Conservation (phyloP, 2,329 filamentous ascomycete species). For the Saccharata proteae region DNA sequence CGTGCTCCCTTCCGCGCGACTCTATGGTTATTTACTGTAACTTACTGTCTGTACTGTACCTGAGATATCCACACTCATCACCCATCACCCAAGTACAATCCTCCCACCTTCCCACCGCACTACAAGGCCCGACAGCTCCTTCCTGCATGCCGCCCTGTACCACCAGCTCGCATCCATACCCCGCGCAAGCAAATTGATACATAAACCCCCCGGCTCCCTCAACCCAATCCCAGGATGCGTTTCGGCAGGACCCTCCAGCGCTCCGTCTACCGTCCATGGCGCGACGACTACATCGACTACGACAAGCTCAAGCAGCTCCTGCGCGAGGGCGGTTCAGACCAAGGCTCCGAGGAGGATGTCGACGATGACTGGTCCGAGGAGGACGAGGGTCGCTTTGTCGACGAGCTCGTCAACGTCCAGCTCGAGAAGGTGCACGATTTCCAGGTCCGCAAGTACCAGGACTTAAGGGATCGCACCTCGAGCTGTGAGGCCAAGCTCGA, state of each 20-base stretch:
- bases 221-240: conserved; percentile 54
- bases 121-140: too few relatives aligned
- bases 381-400: conserved; percentile 86
- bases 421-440: conserved; percentile 90
- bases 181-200: too few relatives aligned
- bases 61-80: too few relatives aligned
- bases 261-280: conserved; percentile 77
- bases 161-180: too few relatives aligned
- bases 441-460: conserved; percentile 69
- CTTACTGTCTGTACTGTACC: too few relatives aligned
- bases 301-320: conserved; percentile 80
- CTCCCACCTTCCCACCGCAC: too few relatives aligned
- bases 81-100: too few relatives aligned
- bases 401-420: conserved; percentile 89
- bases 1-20: too few relatives aligned
- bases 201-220: too few relatives aligned
- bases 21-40: too few relatives aligned
- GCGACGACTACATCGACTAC: conserved; percentile 92
- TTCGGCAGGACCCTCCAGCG: conserved; percentile 82
- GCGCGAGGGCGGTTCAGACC: conserved; percentile 50
- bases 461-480: conserved; percentile 70
- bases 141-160: too few relatives aligned
- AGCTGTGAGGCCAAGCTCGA: conserved; percentile 55
- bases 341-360: conserved; percentile 40
- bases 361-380: conserved; percentile 72